Conservation (phyloP, 805 yeast species). For the Yarrowia alimentaria region DNA sequence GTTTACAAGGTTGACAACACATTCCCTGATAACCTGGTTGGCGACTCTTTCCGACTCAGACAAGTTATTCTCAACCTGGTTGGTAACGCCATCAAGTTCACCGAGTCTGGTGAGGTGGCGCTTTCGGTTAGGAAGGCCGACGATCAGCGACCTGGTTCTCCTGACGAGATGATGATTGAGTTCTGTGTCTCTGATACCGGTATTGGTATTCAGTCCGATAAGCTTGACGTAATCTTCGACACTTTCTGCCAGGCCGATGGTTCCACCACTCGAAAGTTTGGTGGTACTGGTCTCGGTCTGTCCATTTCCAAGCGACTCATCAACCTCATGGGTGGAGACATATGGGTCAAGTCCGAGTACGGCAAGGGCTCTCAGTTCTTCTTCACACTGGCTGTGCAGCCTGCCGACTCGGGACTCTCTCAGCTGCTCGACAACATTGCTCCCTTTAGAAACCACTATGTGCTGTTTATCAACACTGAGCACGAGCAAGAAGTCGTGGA, state of each 20-base stretch:
- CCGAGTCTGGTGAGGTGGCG: conserved; percentile 77
- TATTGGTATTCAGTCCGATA: conserved; percentile 83
- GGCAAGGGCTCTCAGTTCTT: conserved; percentile 81
- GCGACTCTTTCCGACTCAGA: conserved; percentile 83
- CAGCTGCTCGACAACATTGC: conserved; percentile 65
- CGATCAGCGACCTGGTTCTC: conserved; percentile 39
- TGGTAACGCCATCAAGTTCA: conserved; percentile 87
- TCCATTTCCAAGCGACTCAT: conserved; percentile 85
- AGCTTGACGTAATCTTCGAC: conserved; percentile 79
- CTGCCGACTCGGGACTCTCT: conserved; percentile 59
- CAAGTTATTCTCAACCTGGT: conserved; percentile 84
- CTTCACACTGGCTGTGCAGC: conserved; percentile 77
- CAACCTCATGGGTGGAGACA: conserved; percentile 90
- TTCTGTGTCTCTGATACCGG: conserved; percentile 90
- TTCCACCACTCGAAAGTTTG: conserved; percentile 86
- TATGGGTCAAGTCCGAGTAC: conserved; percentile 81
- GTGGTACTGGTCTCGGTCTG: conserved; percentile 88
- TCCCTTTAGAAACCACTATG: conserved; percentile 70
- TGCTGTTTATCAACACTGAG: conserved; percentile 66
- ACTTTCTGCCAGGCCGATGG: conserved; percentile 94
- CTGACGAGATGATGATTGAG: conserved; percentile 59
- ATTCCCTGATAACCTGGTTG: conserved; percentile 81
- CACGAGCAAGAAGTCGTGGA: conserved; percentile 52
- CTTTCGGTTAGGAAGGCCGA: conserved; percentile 65
- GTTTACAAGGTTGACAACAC: conserved; percentile 80